Evolutionary conservation across 1,284 basidiomycete species (phyloP).

Genomic region (Agroathelia rolfsii): DNA sequence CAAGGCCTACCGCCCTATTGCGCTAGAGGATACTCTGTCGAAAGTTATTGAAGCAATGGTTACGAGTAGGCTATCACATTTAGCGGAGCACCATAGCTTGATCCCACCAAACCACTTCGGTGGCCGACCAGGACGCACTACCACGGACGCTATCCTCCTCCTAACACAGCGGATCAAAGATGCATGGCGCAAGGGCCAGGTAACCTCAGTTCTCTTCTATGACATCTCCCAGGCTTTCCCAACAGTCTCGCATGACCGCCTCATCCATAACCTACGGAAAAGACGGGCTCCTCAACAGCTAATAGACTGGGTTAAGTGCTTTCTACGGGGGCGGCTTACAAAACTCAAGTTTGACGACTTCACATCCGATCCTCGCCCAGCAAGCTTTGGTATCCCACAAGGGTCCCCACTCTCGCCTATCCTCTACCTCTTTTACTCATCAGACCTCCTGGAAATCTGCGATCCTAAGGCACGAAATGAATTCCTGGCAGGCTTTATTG

Average conservation of each 20-base stretch:
- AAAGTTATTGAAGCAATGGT: constrained; percentile 19
- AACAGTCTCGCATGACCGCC: constrained; percentile 14
- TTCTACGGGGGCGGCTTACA: constrained; percentile 15
- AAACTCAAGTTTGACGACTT: constrained; percentile 21
- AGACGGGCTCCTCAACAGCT: constrained; percentile 18
- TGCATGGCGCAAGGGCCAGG: constrained; percentile 19
- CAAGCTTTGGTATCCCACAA: constrained; percentile 15
- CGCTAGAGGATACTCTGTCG: constrained; percentile 16
- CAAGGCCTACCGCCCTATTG: constrained; percentile 22
- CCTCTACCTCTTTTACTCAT: constrained; percentile 16
- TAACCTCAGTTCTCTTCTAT: constrained; percentile 22
- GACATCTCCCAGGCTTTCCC: constrained; percentile 26
- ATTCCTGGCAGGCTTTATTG: constrained; percentile 10
- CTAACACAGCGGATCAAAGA: constrained; percentile 20
- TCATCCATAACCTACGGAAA: constrained; percentile 22
- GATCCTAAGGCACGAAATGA: constrained; percentile 1
- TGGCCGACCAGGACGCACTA: constrained; percentile 22
- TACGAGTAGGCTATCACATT: constrained; percentile 15
- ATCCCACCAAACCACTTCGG: constrained; percentile 24
- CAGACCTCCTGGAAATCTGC: constrained; percentile 12
- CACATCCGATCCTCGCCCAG: constrained; percentile 12
- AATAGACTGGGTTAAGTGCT: constrained; percentile 11
- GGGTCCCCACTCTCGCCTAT: constrained; percentile 16
- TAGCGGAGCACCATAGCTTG: constrained; percentile 17
- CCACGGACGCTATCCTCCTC: constrained; percentile 25